Evolutionary conservation across 768 basidiomycete genomes (phyloP).

Genomic region (Dictyophora rubrovolvata): DNA sequence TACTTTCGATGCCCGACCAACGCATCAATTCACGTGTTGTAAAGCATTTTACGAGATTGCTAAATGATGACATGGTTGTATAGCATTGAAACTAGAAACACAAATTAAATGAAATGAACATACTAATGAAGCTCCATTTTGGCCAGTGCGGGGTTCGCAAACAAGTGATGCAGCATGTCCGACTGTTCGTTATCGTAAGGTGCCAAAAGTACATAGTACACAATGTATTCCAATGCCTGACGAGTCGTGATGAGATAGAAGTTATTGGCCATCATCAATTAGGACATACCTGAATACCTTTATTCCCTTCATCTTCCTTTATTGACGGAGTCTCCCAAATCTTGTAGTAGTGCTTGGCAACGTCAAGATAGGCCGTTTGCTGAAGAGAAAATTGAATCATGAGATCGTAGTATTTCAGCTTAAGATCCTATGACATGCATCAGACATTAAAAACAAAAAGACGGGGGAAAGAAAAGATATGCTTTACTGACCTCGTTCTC

Average conservation of each 20-base stretch:
- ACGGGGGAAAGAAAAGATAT: not conserved
- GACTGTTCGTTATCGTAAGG: slow-evolving; percentile 96
- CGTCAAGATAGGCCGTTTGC: slow-evolving; percentile 78
- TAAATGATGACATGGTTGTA: slow-evolving; percentile 22
- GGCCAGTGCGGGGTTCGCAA: slow-evolving; percentile 62
- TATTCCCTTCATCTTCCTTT: slow-evolving; percentile 62
- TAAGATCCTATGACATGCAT: slow-evolving; percentile 60
- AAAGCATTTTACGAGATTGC: slow-evolving; percentile 91
- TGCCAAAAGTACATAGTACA: slow-evolving; percentile 88
- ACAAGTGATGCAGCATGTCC: slow-evolving; percentile 89
- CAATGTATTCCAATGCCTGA: slow-evolving; percentile 88
- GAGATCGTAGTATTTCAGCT: slow-evolving; percentile 90
- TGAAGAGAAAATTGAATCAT: slow-evolving; percentile 94
- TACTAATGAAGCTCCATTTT: slow-evolving; percentile 83
- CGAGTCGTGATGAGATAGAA: slow-evolving; percentile 3
- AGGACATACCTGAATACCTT: slow-evolving; percentile 47
- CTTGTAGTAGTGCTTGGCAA: slow-evolving; percentile 90
- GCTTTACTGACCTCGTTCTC: slow-evolving; percentile 71
- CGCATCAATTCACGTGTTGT: slow-evolving; percentile 88
- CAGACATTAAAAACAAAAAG: not conserved
- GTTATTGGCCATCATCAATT: not conserved
- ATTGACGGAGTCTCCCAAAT: slow-evolving; percentile 97
- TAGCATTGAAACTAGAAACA: not conserved
- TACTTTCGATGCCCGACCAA: slow-evolving; percentile 86
- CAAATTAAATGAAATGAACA: slow-evolving; percentile 17